These are phyloP conservation scores for Diaporthe aspalathi DNA, from an alignment of 2,329 filamentous ascomycete genomes.

Conservation along the genomic window DNA sequence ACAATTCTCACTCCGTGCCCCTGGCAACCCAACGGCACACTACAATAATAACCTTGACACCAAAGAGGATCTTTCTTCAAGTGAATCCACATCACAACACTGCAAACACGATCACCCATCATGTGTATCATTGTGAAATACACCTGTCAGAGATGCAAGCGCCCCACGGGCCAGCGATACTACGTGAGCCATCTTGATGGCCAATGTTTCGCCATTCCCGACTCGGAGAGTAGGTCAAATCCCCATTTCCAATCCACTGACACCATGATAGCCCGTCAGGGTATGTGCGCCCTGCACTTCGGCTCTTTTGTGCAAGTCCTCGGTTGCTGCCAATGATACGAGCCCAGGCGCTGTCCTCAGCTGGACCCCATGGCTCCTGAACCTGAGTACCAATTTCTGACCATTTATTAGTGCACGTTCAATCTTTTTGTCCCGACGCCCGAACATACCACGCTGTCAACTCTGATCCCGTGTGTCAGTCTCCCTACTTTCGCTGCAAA, in stretches of 20 bases:
- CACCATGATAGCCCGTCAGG: too few relatives aligned
- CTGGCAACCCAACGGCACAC: too few relatives aligned
- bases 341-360: too few relatives aligned
- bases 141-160: background rate
- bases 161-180: conserved; percentile 1
- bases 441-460: too few relatives aligned
- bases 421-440: background rate
- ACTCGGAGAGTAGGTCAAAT: background rate
- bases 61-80: too few relatives aligned
- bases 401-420: background rate
- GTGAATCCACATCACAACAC: too few relatives aligned
- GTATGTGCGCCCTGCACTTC: too few relatives aligned
- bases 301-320: too few relatives aligned
- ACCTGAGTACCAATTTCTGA: background rate
- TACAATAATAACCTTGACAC: background rate
- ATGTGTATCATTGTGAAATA: conserved; percentile 9
- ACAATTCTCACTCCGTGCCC: background rate
- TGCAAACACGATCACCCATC: background rate
- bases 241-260: too few relatives aligned
- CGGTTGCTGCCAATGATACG: too few relatives aligned
- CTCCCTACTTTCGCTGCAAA: background rate
- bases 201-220: background rate
- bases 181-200: background rate
- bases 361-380: background rate
- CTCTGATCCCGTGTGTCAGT: background rate